Percentiles rank a stretch among this genome's conserved stretches.
Conservation (phyloP, 495 filamentous ascomycete genomes). For the Penicillium flavigenum region DNA sequence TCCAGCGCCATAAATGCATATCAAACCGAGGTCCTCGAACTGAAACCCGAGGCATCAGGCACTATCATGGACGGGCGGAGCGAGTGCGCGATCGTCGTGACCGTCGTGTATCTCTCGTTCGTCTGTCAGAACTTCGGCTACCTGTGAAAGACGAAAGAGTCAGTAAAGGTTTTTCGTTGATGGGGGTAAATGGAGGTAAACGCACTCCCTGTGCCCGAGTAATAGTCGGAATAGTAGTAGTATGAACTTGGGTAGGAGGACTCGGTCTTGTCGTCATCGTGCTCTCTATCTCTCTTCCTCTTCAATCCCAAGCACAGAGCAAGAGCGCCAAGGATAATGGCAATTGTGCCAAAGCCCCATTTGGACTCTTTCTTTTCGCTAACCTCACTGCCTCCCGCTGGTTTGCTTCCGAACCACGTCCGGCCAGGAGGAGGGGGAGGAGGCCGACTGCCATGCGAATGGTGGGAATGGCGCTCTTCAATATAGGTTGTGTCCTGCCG, state of each 20-base stretch:
- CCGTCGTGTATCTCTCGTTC: slow-evolving; percentile 47
- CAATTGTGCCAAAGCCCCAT: slow-evolving; percentile 55
- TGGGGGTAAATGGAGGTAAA: slow-evolving; percentile 6
- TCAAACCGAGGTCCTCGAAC: slow-evolving; percentile 9
- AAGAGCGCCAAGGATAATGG: slow-evolving; percentile 62
- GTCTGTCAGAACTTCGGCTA: slow-evolving; percentile 51
- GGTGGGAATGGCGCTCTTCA: slow-evolving; percentile 67
- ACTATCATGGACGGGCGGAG: slow-evolving; percentile 33
- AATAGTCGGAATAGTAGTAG: slow-evolving; percentile 47
- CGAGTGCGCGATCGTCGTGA: slow-evolving; percentile 41
- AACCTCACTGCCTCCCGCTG: slow-evolving; percentile 46
- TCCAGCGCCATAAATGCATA: slow-evolving; percentile 35
- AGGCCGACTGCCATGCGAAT: slow-evolving; percentile 47
- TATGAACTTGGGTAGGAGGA: slow-evolving; percentile 47
- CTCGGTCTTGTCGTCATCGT: slow-evolving; percentile 46
- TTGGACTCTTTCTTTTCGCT: slow-evolving; percentile 55
- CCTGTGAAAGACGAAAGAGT: slow-evolving; percentile 32
- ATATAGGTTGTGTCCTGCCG: slow-evolving; percentile 58
- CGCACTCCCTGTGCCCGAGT: slow-evolving; percentile 50
- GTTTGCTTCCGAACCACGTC: slow-evolving; percentile 67
- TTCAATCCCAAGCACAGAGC: slow-evolving; percentile 75
- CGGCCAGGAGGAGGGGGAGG: slow-evolving; percentile 47
- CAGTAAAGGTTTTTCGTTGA: slow-evolving; percentile 4
- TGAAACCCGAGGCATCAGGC: background rate
- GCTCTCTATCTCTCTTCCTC: slow-evolving; percentile 55